Evolutionary conservation across 169 alveolate species (phyloP), one percentile per base, ranked within the genome.

Genomic region (Cryptosporidium tyzzeri): DNA sequence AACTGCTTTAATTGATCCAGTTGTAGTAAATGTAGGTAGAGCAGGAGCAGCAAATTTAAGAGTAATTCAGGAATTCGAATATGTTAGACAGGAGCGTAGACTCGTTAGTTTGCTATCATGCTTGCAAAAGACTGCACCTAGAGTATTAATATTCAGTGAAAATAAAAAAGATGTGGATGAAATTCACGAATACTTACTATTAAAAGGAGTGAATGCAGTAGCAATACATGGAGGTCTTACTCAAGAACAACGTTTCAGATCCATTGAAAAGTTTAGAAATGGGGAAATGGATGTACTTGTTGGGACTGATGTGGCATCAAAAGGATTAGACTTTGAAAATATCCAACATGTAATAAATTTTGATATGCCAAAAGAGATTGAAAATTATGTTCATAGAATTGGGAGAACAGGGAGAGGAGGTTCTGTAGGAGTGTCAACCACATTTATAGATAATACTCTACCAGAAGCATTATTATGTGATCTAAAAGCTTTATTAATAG

Each of bases 351-450:
- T 99, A 31, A 97, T 99, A 86, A 99, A 99, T 96, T 99, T 94
- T 91, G 99, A 99, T 93, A 95, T 98, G 97, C 99, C 99, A 29
- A 95, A 94, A 87, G 98, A 97, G 84, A 97, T 98, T 80, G 99
- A 98, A 86, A 97, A 96, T 86, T 98, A 98, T 92, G 97, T 97
- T 31, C 99, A 98, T 89, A 92, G 99, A 80, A 98, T 99, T 12
- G 99, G 99, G 31, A 96, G 99, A 80, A 99, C 99, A 4, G 99
- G 99, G 9, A 94, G 99, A 75, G 96, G 99, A 39, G 99, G 99
- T 10, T 94, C 94, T n/a, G 93, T 96, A 3, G 99, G 99, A 29
- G 95, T 94, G 23, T 98, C 99, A 26, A 97, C 98, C 44, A 96
- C 99, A 0, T 96, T 98, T 84, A 94, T 96, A 70, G 95, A 95